Percentiles rank a stretch among this genome's conserved stretches.
Conservation (phyloP, 2,329 filamentous ascomycete species). For the Pseudocercospora macadamiae region DNA sequence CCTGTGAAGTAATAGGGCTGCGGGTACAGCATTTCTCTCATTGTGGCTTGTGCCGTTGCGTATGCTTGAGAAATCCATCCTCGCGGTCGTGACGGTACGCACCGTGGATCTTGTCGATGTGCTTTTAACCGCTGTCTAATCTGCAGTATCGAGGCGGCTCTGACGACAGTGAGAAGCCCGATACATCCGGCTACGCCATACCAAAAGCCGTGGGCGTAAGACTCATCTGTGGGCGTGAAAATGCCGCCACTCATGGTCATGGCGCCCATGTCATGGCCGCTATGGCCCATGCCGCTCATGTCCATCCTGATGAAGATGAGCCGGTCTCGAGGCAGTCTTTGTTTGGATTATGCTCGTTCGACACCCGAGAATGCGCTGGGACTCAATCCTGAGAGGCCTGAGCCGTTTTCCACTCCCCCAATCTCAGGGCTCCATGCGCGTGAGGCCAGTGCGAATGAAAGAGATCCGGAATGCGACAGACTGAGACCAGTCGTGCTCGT, state of each 20-base stretch:
- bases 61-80: constrained; percentile 29
- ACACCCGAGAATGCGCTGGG: too few relatives aligned
- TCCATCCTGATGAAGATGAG: constrained; percentile 16
- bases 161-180: constrained; percentile 28
- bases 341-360: too few relatives aligned
- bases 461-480: too few relatives aligned
- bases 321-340: neutral
- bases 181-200: constrained; percentile 33
- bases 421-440: too few relatives aligned
- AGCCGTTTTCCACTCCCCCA: neutral
- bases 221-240: constrained; percentile 31
- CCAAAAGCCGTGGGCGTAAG: constrained; percentile 35
- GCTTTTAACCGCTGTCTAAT: constrained; percentile 19
- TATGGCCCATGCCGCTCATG: constrained; percentile 24
- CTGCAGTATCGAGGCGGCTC: constrained; percentile 22
- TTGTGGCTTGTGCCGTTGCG: constrained; percentile 32
- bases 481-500: neutral
- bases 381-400: too few relatives aligned
- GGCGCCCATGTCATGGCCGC: constrained; percentile 29
- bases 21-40: constrained; percentile 34
- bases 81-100: constrained; percentile 31
- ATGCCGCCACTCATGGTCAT: constrained; percentile 36
- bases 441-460: too few relatives aligned
- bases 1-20: constrained; percentile 37
- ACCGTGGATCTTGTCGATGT: constrained; percentile 12